phyloP scores from a whole-genome alignment of 2,329 filamentous ascomycete species.

The Proliferodiscus dingleyae region DNA sequence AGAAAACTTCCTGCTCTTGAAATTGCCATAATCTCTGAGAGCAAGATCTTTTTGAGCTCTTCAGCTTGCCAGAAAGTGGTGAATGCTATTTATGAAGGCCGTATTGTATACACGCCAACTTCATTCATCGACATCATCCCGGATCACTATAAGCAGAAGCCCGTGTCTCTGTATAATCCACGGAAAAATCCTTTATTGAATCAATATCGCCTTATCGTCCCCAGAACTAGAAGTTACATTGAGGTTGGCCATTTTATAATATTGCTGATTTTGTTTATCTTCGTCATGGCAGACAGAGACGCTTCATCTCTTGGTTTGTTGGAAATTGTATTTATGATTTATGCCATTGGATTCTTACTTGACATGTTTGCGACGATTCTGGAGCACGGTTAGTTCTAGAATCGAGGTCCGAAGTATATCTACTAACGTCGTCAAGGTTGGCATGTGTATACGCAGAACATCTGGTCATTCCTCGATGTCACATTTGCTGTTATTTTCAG shows the following conservation, averaged over 20 bases:
- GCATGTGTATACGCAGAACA: constrained; percentile 80
- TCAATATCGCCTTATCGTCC: constrained; percentile 80
- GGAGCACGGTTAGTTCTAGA: constrained; percentile 33
- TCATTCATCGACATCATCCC: constrained; percentile 79
- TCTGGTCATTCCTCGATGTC: constrained; percentile 85
- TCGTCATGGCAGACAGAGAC: constrained; percentile 66
- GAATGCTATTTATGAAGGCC: constrained; percentile 74
- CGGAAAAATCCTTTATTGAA: constrained; percentile 71
- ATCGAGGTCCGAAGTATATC: constrained; percentile 46
- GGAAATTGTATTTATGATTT: constrained; percentile 67
- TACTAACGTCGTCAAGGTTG: constrained; percentile 37
- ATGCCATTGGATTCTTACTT: constrained; percentile 64
- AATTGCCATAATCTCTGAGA: constrained; percentile 77
- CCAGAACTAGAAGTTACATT: constrained; percentile 69
- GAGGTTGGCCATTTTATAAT: constrained; percentile 71
- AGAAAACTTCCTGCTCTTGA: constrained; percentile 65
- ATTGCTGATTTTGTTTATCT: constrained; percentile 63
- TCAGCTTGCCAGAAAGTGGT: constrained; percentile 79
- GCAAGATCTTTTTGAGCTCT: constrained; percentile 71
- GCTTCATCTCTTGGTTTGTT: constrained; percentile 49
- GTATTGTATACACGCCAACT: constrained; percentile 77
- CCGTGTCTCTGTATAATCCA: constrained; percentile 76
- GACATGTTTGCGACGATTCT: constrained; percentile 23
- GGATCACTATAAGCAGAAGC: constrained; percentile 79
- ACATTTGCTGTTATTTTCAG: constrained; percentile 69